Evolutionary conservation across 805 yeast species (phyloP), one percentile per base, ranked within the genome.

Genomic region (Starmera pachycereana): DNA sequence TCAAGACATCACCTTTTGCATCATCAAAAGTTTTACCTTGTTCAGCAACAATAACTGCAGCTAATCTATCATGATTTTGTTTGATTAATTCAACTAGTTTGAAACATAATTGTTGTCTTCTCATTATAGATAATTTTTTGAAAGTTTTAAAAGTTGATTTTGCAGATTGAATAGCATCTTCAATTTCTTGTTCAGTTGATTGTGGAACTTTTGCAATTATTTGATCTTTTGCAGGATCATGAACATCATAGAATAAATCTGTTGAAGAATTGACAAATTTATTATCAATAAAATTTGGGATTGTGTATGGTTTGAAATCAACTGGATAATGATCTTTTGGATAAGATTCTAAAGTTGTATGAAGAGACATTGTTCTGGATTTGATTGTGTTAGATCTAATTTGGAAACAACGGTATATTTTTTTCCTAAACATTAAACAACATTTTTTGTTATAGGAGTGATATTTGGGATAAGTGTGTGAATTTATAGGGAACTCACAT

Each of bases 11-110:
- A 19, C 89, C 89, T 57, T 69, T 69, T 37, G 89, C 88, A 51
- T 81, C 89, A 13, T 75, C 75, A 56, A 81, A 75, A 13, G 87
- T 81, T 60, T 81, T 81, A 27, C 89, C 88, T 58, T 81, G 87
- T 61, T 84, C 81, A 42, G 74, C 69, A 44, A 80, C 81, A 45
- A 81, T 70, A 29, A 66, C 71, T 18, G 76, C 68, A 1, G 89
- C 89, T 18, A 81, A 61, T 42, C 83, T 58, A 59, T 81, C 87
- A 74, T 78, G 74, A 60, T 81, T 77, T 41, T 65, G 68, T 47
- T 78, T 72, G 50, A 81, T 68, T 45, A 81, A 66, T 51, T 72
- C 74, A 3, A 78, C 87, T 51, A 76, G 74, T 53, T 76, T 77
- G 69, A 81, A 81, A 18, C 81, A 75, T 45, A 78, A 70, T 44